Percentiles rank a stretch among this genome's conserved stretches.
Conservation (phyloP, 768 basidiomycete genomes). For the Saitozyma podzolica region DNA sequence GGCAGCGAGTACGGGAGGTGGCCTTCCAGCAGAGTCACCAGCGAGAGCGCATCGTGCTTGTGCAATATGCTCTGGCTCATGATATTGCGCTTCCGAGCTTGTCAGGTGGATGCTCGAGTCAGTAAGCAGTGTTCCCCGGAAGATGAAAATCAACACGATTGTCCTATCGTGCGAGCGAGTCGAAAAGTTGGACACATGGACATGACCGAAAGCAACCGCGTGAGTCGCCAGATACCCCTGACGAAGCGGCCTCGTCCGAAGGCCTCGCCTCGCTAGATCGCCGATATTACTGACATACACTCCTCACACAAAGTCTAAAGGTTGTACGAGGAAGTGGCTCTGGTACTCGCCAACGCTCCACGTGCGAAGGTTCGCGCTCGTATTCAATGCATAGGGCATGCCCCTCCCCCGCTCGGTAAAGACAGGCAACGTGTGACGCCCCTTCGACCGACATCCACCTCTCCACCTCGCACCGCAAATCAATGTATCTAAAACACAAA, state of each 20-base stretch:
- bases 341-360: too few relatives aligned
- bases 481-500: neutral
- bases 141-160: neutral
- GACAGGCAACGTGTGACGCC: neutral
- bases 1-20: constrained; percentile 7
- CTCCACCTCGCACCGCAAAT: neutral
- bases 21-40: neutral
- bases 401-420: neutral
- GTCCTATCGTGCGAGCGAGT: neutral
- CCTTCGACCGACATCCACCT: neutral
- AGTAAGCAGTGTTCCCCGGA: neutral
- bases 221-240: neutral
- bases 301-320: too few relatives aligned
- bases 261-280: too few relatives aligned
- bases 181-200: neutral
- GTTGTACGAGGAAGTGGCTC: too few relatives aligned
- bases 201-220: neutral
- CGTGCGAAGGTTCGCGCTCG: neutral
- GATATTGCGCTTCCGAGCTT: neutral
- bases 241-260: too few relatives aligned
- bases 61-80: constrained; percentile 1
- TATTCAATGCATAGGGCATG: neutral
- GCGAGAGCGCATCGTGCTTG: neutral
- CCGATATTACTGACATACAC: too few relatives aligned
- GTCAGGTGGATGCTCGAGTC: neutral